Evolutionary conservation across 1,284 basidiomycete species (phyloP).

Genomic region (Cutaneotrichosporon curvatum): DNA sequence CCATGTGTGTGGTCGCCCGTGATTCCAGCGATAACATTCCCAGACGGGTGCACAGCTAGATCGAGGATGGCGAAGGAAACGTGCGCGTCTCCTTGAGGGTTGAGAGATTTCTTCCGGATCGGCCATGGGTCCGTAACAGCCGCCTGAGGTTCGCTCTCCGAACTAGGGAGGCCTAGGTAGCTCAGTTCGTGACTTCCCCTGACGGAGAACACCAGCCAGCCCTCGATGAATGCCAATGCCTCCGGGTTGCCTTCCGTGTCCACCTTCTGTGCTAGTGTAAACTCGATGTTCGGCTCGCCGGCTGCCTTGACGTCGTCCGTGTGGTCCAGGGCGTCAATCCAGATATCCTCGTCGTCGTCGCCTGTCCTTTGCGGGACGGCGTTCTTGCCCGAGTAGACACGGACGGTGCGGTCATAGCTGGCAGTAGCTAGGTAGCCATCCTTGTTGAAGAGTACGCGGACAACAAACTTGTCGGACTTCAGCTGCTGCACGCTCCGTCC

Average conservation of each 20-base stretch:
- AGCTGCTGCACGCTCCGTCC: conserved; percentile 36
- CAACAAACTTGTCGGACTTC: conserved; percentile 39
- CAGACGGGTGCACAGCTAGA: conserved; percentile 41
- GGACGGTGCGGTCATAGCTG: conserved; percentile 42
- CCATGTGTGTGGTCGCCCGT: conserved; percentile 43
- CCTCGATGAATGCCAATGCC: conserved; percentile 36
- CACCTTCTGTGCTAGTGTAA: conserved; percentile 24
- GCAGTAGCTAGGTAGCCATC: conserved; percentile 42
- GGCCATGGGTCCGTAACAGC: conserved; percentile 16
- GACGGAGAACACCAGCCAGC: conserved; percentile 36
- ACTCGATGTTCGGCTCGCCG: conserved; percentile 32
- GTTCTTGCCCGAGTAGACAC: conserved; percentile 25
- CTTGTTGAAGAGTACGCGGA: conserved; percentile 37
- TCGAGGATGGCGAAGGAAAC: conserved; percentile 59
- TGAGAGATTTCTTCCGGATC: conserved; percentile 35
- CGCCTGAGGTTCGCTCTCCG: background rate
- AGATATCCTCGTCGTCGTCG: conserved; percentile 21
- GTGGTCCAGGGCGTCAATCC: conserved; percentile 31
- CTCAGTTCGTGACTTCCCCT: conserved; percentile 34
- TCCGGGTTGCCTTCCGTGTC: conserved; percentile 41
- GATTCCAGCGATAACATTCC: conserved; percentile 40
- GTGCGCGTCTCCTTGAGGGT: conserved; percentile 42
- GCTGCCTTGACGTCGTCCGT: conserved; percentile 33
- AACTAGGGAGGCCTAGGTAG: conserved; percentile 23
- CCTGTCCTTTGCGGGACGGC: conserved; percentile 9